These are phyloP conservation scores for Penicillium sclerotigenum DNA, from an alignment of 2,329 filamentous ascomycete genomes.

Conservation along the genomic window DNA sequence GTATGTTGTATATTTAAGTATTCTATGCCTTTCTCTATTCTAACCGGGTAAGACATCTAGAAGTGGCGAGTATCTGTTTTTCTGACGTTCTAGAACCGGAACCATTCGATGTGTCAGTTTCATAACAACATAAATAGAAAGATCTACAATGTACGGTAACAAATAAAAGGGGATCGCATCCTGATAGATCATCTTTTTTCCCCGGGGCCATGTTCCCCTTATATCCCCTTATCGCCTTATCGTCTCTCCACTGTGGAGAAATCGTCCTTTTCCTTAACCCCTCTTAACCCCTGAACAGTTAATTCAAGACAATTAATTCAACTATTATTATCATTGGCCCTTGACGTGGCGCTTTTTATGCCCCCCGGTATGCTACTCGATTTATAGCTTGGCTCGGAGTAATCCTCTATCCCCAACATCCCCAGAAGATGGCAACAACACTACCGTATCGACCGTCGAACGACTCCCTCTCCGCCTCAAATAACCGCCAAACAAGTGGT, in stretches of 20 bases:
- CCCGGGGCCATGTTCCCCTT: neutral
- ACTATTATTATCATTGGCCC: slow-evolving; percentile 1
- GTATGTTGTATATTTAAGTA: neutral
- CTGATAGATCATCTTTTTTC: neutral
- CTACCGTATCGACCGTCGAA: slow-evolving; percentile 42
- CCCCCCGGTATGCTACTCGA: slow-evolving; percentile 16
- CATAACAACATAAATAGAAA: neutral
- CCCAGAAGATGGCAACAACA: slow-evolving; percentile 35
- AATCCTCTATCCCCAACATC: slow-evolving; percentile 12
- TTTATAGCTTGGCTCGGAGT: slow-evolving; percentile 16
- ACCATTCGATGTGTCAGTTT: neutral
- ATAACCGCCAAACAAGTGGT: slow-evolving; percentile 47
- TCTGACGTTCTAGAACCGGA: neutral
- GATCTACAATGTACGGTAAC: neutral
- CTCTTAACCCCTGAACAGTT: slow-evolving; percentile 22
- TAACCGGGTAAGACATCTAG: neutral
- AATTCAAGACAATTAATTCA: neutral
- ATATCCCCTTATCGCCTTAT: slow-evolving; percentile 12
- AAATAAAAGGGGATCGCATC: neutral
- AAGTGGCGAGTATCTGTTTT: neutral
- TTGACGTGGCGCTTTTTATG: neutral
- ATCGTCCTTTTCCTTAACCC: slow-evolving; percentile 24
- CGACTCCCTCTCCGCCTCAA: slow-evolving; percentile 52
- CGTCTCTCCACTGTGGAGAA: slow-evolving; percentile 29
- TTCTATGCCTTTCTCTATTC: neutral